Base-by-base conservation (phyloP, 371 early-diverging fungal genomes). In the Syncephalastrum monosporum region DNA sequence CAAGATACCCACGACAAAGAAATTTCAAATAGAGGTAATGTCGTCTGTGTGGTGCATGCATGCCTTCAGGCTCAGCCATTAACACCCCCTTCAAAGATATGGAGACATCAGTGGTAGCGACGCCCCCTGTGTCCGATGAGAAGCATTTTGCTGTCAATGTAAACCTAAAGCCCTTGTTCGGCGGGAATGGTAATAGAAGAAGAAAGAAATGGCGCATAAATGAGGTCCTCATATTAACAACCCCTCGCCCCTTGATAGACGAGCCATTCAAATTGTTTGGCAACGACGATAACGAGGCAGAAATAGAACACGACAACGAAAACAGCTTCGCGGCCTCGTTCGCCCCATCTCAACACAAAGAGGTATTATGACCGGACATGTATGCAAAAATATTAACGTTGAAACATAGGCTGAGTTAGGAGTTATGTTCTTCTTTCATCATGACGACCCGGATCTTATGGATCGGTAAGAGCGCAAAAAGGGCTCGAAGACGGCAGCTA, bases 101-200 rank as follows among this genome's bases (percentile, higher is more conserved):
- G 6, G 38, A 33, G 10, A 33, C 38, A 33, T 5, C 79, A 6
- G 65, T 55, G 8, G 49, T 52, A 16, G 50, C 54, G 24, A 48
- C 54, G 54, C 60, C 60, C 25, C 43, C 46, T 17, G 58, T 51
- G 46, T 74, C 77, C 6, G 74, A 59, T 3, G 77, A 76, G 17
- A 79, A 74, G 45, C 80, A 76, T 66, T 79, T 67, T 45, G 67
- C 69, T 55, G 75, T 80, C 4, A 80, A 77, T 51, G 66, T 75
- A n/a, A 77, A 84, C 48, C 60, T 84, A 47, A 84, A 82, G 57
- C 83, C 85, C 14, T 67, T 84, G 24, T 84, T 84, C 62, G 78
- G 81, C 4, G 77, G 68, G 17, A 51, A 72, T 13, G 68, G 67
- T 27, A 74, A 61, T 61, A 61, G 1, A 38, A 12, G 25, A 60